Base-by-base conservation (phyloP, 306 rosid species). In the Lagenaria siceraria region DNA sequence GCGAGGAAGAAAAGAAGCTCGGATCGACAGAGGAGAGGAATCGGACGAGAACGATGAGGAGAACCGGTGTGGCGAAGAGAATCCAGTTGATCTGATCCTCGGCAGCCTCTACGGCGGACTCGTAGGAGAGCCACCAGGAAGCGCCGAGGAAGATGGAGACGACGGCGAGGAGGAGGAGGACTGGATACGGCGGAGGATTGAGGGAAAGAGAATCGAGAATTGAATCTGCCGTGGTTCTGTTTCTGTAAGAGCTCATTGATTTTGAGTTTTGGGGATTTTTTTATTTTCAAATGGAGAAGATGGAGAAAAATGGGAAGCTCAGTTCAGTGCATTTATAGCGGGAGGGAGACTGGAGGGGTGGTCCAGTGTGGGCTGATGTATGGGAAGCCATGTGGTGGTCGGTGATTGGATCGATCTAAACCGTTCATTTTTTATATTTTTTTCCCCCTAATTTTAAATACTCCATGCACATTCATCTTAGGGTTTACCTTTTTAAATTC, bases 161-260 rank as follows among this genome's bases (percentile, higher is more conserved):
- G 25, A 92, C 82, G 17, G 89, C 89, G 3, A 92, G 76, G 75
- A 92, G 81, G 8, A 88, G 78, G 5, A 90, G 85, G 77, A 90
- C 97, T 10, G 97, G 96, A 59, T 90, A 92, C 24, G 96, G 97
- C 4, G 86, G 72, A 13, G 97, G 97, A 35, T 51, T 83, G 6
- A 92, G 82, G 61, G 87, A 78, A 74, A 92, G 89, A 14, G 80
- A 84, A 5, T 92, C 92, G 12, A 90, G 52, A 74, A 92, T 58
- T 22, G 96, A 87, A 38, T 76, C 79, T 38, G 52, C 49, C 73
- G 85, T 82, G 85, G 75, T 87, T 87, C 90, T 61, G 42, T 1
- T 86, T 24, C 59, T n/a, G 78, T 76, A 55, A 10, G 46, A 2
- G 59, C 27, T 61, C 79, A 77, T 77, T 29, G 70, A 77, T 27